Base-by-base conservation (phyloP, 441 rosid genomes). In the Arabidopsis hybrid region DNA sequence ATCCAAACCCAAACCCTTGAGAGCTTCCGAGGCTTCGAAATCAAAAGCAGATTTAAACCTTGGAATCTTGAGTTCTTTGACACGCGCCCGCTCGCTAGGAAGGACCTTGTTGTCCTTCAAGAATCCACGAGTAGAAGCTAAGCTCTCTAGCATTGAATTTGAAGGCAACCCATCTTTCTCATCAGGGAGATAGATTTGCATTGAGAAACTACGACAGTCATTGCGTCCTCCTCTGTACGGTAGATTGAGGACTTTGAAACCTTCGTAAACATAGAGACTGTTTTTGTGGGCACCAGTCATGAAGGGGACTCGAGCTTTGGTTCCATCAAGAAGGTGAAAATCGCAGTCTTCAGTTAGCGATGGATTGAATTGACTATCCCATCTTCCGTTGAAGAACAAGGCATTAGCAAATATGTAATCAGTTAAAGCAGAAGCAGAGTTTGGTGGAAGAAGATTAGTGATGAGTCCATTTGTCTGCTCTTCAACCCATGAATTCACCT, bases 401-500 rank as follows among this genome's bases (percentile, higher is more conserved):
- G 71, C 71, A 72, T 72, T 72, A 21, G 76, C 76, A 45, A 62
- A 72, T 62, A 72, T 42, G 62, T 0, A 0, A 53, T 63, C 63
- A 21, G 76, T 72, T 36, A 5, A 0, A 9, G 55, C 5, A 61
- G 55, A 1, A 6, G 53, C 56, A 34, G 56, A 52, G 4, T 31
- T 40, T 31, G 40, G 72, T 56, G 7, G 0, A 56, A 72, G 62
- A 6, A 72, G 63, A 17, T 52, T 2, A 63, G 69, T 72, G 64
- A 73, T 73, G 76, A 64, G 71, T 6, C 65, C 71, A 9, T 34
- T 55, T n/a, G 76, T 72, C 42, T 72, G 50, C 72, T 85, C 83
- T 51, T 85, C 89, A 56, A 85, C 89, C 96, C 91, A 91, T 2
- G 84, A 57, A 46, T 91, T 91, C 35, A 92, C 92, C 74, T 85